These are phyloP conservation scores for Boletus rubescentipes DNA, from an alignment of 768 basidiomycete genomes.

Conservation along the genomic window DNA sequence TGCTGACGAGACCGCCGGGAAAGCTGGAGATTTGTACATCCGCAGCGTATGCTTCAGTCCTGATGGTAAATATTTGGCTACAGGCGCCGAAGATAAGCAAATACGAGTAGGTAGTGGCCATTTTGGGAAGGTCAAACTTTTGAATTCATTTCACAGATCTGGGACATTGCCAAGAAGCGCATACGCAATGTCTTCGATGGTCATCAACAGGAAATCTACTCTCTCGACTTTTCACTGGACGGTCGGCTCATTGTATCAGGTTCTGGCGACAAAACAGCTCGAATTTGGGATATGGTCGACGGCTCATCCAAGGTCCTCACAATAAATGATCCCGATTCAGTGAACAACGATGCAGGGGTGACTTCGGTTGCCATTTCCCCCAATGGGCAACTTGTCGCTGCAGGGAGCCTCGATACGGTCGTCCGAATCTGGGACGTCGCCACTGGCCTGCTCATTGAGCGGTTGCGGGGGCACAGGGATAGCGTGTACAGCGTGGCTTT, in stretches of 20 bases:
- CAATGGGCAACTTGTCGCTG: slow-evolving; percentile 63
- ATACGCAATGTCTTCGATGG: slow-evolving; percentile 84
- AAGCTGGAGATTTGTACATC: slow-evolving; percentile 85
- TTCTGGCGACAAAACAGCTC: slow-evolving; percentile 72
- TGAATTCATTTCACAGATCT: slow-evolving; percentile 57
- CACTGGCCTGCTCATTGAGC: slow-evolving; percentile 65
- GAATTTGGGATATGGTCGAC: slow-evolving; percentile 64
- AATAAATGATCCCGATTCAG: slow-evolving; percentile 49
- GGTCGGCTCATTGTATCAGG: slow-evolving; percentile 87
- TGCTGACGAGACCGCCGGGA: slow-evolving; percentile 69
- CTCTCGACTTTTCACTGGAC: slow-evolving; percentile 87
- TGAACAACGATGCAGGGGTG: slow-evolving; percentile 61
- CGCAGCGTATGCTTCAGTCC: slow-evolving; percentile 80
- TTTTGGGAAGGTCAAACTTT: neutral
- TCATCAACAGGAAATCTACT: slow-evolving; percentile 92
- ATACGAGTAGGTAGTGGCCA: slow-evolving; percentile 63
- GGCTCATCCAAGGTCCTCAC: slow-evolving; percentile 35
- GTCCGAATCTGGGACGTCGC: slow-evolving; percentile 80
- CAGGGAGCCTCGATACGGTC: slow-evolving; percentile 71
- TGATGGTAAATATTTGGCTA: slow-evolving; percentile 69
- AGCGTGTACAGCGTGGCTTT: slow-evolving; percentile 91
- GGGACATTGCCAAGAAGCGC: slow-evolving; percentile 82
- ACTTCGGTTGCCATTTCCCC: slow-evolving; percentile 81
- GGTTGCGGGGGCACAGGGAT: slow-evolving; percentile 75
- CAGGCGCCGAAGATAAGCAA: slow-evolving; percentile 88